These are phyloP conservation scores for Debaryomycetaceae sp. DNA, from an alignment of 1,139 yeast species.

Conservation along the genomic window DNA sequence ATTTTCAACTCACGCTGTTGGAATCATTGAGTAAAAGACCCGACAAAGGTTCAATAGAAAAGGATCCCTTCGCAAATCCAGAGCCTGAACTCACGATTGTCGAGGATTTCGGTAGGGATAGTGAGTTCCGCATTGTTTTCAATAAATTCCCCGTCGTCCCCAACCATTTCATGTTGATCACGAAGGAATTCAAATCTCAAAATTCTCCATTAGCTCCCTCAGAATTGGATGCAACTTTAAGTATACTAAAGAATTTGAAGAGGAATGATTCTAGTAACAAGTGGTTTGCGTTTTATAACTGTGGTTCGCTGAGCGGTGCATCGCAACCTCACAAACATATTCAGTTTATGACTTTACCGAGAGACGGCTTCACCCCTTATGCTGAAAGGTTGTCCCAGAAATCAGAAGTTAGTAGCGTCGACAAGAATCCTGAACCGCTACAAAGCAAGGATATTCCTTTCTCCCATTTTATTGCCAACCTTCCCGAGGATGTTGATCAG, in stretches of 20 bases:
- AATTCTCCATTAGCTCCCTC: conserved; percentile 63
- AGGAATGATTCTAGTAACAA: conserved; percentile 15
- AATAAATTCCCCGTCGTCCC: conserved; percentile 86
- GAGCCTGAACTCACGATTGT: conserved; percentile 71
- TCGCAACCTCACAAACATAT: conserved; percentile 91
- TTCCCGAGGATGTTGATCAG: conserved; percentile 51
- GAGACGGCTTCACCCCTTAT: conserved; percentile 48
- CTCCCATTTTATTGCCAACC: conserved; percentile 74
- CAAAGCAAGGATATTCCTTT: conserved; percentile 63
- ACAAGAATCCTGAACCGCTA: conserved; percentile 46
- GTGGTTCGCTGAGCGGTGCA: conserved; percentile 87
- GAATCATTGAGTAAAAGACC: conserved; percentile 57
- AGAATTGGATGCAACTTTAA: conserved; percentile 60
- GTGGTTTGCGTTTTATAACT: conserved; percentile 79
- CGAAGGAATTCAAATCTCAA: conserved; percentile 71
- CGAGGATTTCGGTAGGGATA: conserved; percentile 42
- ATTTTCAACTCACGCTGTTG: conserved; percentile 31
- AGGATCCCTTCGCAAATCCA: conserved; percentile 77
- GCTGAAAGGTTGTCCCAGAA: conserved; percentile 51
- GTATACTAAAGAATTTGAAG: conserved; percentile 38
- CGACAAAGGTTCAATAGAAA: conserved; percentile 34
- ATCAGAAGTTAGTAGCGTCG: neutral
- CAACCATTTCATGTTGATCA: conserved; percentile 72
- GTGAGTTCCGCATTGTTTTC: conserved; percentile 61
- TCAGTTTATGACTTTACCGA: conserved; percentile 76